phyloP scores from a whole-genome alignment of 768 basidiomycete genomes.

The Dictyophora rubrovolvata region DNA sequence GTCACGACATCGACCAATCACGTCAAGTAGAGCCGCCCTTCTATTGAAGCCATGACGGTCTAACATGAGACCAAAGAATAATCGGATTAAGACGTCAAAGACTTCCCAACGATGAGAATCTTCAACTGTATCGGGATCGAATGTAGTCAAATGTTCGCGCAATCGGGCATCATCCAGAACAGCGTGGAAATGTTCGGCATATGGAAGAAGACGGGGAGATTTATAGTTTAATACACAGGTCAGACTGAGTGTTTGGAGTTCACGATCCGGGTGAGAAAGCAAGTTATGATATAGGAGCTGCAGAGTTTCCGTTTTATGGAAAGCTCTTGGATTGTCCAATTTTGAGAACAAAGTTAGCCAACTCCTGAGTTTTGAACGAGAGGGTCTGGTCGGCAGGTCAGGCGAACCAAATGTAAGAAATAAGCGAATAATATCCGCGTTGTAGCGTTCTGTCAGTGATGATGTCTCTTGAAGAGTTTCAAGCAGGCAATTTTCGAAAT shows the following conservation, averaged over 20 bases:
- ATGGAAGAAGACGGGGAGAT: constrained; percentile 38
- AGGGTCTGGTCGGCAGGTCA: constrained; percentile 14
- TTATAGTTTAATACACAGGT: constrained; percentile 80
- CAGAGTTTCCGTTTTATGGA: constrained; percentile 58
- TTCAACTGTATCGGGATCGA: constrained; percentile 55
- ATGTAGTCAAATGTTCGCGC: constrained; percentile 74
- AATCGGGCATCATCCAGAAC: constrained; percentile 81
- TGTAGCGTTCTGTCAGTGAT: constrained; percentile 74
- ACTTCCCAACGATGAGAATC: constrained; percentile 50
- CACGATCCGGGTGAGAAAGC: constrained; percentile 75
- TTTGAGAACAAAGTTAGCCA: constrained; percentile 87
- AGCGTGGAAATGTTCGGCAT: constrained; percentile 55
- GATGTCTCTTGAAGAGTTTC: constrained; percentile 56
- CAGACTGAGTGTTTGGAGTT: constrained; percentile 66
- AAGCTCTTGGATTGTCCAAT: constrained; percentile 86
- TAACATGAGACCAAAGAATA: constrained; percentile 83
- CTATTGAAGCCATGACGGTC: constrained; percentile 59
- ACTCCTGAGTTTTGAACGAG: constrained; percentile 49
- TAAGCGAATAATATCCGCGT: constrained; percentile 74
- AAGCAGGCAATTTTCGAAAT: constrained; percentile 79
- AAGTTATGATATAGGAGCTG: constrained; percentile 58
- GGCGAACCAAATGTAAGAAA: constrained; percentile 44
- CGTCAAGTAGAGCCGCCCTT: constrained; percentile 62
- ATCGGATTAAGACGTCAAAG: constrained; percentile 57
- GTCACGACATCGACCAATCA: constrained; percentile 59